A percentile compares a stretch with the other conserved stretches of the same genome.
Conservation (phyloP, 225 moss, liverwort and hornwort species). For the Takakia lepidozioides region DNA sequence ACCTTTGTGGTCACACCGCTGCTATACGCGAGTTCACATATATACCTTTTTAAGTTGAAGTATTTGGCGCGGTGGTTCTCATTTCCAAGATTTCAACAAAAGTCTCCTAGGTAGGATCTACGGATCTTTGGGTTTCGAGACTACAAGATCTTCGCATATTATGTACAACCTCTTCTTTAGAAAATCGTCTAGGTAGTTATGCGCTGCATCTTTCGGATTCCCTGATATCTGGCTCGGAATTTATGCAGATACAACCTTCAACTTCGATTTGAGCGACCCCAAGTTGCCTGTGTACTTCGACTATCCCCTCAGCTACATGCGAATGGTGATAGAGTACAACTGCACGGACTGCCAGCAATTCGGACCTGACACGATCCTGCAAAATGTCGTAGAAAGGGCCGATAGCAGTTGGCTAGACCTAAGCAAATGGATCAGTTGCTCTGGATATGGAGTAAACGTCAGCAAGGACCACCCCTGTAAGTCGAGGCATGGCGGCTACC, state of each 20-base stretch:
- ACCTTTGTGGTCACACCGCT: too few relatives aligned
- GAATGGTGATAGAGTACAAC: not conserved
- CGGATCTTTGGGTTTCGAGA: too few relatives aligned
- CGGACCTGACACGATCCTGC: not conserved
- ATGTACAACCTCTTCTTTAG: not conserved
- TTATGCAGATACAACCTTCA: not conserved
- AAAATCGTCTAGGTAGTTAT: not conserved
- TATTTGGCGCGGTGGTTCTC: not conserved
- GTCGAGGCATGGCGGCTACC: not conserved
- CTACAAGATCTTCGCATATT: too few relatives aligned
- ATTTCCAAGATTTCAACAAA: not conserved
- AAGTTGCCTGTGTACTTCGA: not conserved
- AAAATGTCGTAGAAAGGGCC: too few relatives aligned
- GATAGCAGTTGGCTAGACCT: not conserved
- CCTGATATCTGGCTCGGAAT: too few relatives aligned
- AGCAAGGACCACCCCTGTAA: not conserved
- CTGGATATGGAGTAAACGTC: not conserved
- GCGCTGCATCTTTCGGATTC: not conserved
- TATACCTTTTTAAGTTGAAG: too few relatives aligned
- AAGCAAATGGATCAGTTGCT: not conserved
- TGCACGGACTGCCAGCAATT: not conserved
- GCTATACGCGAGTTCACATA: too few relatives aligned
- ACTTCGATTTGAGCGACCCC: not conserved
- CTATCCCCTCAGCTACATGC: not conserved
- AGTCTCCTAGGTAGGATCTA: too few relatives aligned